These are phyloP conservation scores for Delitschia confertaspora DNA, from an alignment of 495 filamentous ascomycete genomes.

Conservation along the genomic window DNA sequence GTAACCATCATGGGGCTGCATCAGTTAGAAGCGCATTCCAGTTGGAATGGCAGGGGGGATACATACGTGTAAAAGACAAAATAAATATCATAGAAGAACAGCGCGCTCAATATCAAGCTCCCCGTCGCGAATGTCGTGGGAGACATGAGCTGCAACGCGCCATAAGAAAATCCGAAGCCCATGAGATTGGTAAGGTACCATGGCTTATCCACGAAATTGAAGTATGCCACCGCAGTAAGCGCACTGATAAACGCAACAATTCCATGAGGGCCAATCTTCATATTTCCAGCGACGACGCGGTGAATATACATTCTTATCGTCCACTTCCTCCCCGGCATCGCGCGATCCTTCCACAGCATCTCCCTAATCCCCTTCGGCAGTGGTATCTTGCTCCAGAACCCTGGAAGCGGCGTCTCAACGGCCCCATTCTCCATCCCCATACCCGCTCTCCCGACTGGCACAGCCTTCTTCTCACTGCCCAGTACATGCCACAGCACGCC, in stretches of 20 bases:
- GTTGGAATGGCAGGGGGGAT: not conserved
- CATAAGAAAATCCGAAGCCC: constrained; percentile 79
- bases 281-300: constrained; percentile 38
- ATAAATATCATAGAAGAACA: constrained; percentile 93
- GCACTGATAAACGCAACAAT: constrained; percentile 53
- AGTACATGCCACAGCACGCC: constrained; percentile 38
- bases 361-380: constrained; percentile 33
- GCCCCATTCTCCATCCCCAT: constrained; percentile 9
- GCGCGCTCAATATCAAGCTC: constrained; percentile 59
- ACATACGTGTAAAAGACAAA: constrained; percentile 90
- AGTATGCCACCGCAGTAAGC: constrained; percentile 51
- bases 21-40: constrained; percentile 2
- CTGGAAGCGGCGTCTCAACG: constrained; percentile 41
- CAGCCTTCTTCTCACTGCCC: constrained; percentile 23
- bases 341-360: constrained; percentile 43
- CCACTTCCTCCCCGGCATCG: constrained; percentile 41
- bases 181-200: constrained; percentile 83
- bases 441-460: constrained; percentile 5
- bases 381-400: constrained; percentile 37
- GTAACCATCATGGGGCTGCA: constrained; percentile 79
- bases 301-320: constrained; percentile 41
- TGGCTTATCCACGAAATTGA: constrained; percentile 60
- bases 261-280: constrained; percentile 45
- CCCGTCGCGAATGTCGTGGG: constrained; percentile 85
- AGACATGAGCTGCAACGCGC: constrained; percentile 71